These are phyloP conservation scores for Colletotrichum orbiculare DNA, from an alignment of 2,329 filamentous ascomycete species.

Conservation along the genomic window DNA sequence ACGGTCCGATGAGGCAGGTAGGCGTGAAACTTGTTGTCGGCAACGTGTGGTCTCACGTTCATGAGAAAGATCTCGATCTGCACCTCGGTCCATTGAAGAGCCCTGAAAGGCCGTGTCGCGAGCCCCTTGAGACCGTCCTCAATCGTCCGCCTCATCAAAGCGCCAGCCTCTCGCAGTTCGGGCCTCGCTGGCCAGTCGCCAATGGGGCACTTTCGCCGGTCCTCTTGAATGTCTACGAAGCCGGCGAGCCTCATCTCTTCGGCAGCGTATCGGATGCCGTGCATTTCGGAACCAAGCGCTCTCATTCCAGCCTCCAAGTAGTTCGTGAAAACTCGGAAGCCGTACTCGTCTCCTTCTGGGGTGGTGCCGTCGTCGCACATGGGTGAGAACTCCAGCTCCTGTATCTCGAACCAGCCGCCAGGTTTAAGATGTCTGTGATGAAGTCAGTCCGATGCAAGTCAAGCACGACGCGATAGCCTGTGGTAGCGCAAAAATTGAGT, in stretches of 20 bases:
- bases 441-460: not conserved
- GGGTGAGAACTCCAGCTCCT: constrained; percentile 56
- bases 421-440: constrained; percentile 59
- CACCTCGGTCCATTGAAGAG: constrained; percentile 52
- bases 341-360: constrained; percentile 52
- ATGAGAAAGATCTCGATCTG: constrained; percentile 58
- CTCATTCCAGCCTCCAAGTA: constrained; percentile 55
- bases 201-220: constrained; percentile 59
- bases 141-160: constrained; percentile 56
- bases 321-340: constrained; percentile 57
- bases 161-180: constrained; percentile 51
- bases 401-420: constrained; percentile 62
- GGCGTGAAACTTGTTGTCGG: constrained; percentile 48
- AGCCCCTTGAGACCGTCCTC: constrained; percentile 54
- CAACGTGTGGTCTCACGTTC: constrained; percentile 53
- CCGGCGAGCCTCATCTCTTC: constrained; percentile 52
- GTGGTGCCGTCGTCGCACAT: constrained; percentile 59
- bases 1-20: constrained; percentile 55
- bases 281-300: constrained; percentile 54
- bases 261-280: constrained; percentile 51
- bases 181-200: constrained; percentile 59
- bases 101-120: constrained; percentile 50
- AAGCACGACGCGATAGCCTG: not conserved
- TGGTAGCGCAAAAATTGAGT: not conserved
- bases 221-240: constrained; percentile 53